Conservation (phyloP, 2,329 filamentous ascomycete genomes). For the Nemania abortiva region DNA sequence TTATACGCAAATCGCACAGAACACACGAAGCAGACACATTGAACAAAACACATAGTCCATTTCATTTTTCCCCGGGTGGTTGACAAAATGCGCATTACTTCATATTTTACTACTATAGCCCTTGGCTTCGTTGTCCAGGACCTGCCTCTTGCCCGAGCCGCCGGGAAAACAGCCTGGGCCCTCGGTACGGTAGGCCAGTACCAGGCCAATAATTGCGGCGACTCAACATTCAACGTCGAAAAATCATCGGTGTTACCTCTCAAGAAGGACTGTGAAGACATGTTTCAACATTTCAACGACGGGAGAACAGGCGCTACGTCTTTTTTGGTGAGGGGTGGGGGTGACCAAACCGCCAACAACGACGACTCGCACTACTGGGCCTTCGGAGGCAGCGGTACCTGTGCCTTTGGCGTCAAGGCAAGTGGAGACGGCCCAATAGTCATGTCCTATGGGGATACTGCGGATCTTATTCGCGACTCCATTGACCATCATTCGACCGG, state of each 20-base stretch:
- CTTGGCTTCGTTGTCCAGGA: neutral
- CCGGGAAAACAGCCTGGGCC: neutral
- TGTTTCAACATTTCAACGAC: too few relatives aligned
- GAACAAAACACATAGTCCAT: neutral
- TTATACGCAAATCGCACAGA: neutral
- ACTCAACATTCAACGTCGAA: neutral
- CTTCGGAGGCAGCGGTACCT: neutral
- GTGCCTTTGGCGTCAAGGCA: neutral
- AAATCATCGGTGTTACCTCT: neutral
- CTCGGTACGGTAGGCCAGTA: neutral
- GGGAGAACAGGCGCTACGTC: neutral
- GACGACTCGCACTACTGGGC: neutral
- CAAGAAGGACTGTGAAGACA: neutral
- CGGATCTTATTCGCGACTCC: neutral
- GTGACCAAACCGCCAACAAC: neutral
- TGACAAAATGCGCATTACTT: neutral
- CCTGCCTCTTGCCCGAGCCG: neutral
- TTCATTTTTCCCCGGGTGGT: neutral
- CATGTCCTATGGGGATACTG: neutral
- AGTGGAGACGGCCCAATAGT: neutral
- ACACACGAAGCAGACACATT: neutral
- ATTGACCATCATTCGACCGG: neutral
- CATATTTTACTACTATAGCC: neutral
- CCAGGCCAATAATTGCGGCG: neutral
- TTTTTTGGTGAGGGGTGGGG: neutral